Base-by-base conservation (phyloP, 164 flowering plant genomes). In the Buxus sempervirens region DNA sequence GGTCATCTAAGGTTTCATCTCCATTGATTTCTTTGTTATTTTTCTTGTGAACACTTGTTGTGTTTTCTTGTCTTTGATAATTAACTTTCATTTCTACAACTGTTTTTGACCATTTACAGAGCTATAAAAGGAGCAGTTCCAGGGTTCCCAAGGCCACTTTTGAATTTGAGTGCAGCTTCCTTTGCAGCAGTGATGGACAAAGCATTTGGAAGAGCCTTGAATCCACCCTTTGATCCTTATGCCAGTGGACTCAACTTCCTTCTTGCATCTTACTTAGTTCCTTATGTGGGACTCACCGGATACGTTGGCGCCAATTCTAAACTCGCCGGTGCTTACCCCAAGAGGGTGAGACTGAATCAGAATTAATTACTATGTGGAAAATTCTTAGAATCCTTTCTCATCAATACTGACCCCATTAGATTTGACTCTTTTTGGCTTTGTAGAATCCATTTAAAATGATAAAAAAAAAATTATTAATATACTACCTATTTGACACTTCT, bases 161-260 rank as follows among this genome's bases (percentile, higher is more conserved):
- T 86, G 72, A 72, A 90, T 64, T 67, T 88, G 5, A 85, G 87
- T 42, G 24, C 74, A 0, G 19, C 32, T 4, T 66, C 63, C 21
- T 90, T 86, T 45, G 85, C 85, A 1, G 73, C 14, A 0, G 0
- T 81, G 9, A 18, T 90, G 0, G 70, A 86, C 16, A 13, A 70
- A 13, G 90, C 90, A 22, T 63, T 88, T 48, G 89, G 84, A 18
- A 21, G 55, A 24, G 16, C n/a, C 18, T 65, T 88, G 9, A 14
- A 36, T 5, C 96, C 96, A 6, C 91, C 86, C 2, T 88, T 90
- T 41, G 79, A 88, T 45, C 91, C 93, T 0, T 88, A 88, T 45
- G 53, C 69, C 1, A 73, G 80, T 62, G 67, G 82, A 59, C 13
- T 90, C 69, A 85, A 77, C 65, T 88, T 65, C 72, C 73, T 90